Conservation (phyloP, 2,329 filamentous ascomycete species). For the Xylariaceae sp. region DNA sequence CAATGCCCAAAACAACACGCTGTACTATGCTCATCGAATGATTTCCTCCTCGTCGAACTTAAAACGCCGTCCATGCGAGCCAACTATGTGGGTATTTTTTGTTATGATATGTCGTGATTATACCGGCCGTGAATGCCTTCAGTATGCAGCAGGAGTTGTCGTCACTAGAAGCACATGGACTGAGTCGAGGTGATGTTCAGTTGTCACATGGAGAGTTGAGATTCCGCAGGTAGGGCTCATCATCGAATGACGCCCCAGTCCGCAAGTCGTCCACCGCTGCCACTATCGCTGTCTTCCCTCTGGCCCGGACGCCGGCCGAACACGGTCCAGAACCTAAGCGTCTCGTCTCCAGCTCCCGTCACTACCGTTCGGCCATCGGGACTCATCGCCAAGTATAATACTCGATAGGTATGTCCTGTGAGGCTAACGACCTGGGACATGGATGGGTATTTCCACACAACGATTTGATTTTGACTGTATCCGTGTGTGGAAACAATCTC, state of each 20-base stretch:
- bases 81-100: too few relatives aligned
- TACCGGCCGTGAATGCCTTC: too few relatives aligned
- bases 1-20: too few relatives aligned
- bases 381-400: conserved; percentile 95
- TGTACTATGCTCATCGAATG: too few relatives aligned
- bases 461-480: conserved; percentile 97
- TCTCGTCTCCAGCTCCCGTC: conserved; percentile 94
- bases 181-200: conserved; percentile 11
- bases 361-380: conserved; percentile 92
- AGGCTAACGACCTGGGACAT: conserved; percentile 96
- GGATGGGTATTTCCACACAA: conserved; percentile 98
- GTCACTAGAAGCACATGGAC: conserved; percentile 17
- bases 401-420: conserved; percentile 94
- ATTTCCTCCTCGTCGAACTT: too few relatives aligned
- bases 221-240: conserved; percentile 17
- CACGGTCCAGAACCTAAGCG: conserved; percentile 91
- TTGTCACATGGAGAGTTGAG: conserved; percentile 11
- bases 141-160: conserved; percentile 11
- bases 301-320: conserved; percentile 79
- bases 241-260: conserved; percentile 82
- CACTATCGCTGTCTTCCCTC: conserved; percentile 61
- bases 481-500: conserved; percentile 97
- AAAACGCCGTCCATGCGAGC: too few relatives aligned
- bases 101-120: too few relatives aligned
- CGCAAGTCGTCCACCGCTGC: conserved; percentile 59